phyloP scores from a whole-genome alignment of 2,329 filamentous ascomycete species.

The Neurospora crassa region DNA sequence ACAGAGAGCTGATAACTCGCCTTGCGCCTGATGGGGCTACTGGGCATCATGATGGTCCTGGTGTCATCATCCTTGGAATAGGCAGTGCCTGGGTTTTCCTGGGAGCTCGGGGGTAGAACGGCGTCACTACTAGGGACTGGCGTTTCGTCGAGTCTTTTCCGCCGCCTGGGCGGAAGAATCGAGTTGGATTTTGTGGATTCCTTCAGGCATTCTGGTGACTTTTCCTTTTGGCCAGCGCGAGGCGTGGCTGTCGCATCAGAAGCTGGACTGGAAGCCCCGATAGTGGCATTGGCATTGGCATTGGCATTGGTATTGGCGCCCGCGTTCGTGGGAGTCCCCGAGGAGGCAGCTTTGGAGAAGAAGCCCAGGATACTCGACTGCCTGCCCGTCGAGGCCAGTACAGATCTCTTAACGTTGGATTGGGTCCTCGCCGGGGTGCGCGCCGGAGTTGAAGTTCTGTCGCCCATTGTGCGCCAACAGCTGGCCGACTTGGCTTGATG shows the following conservation, averaged over 20 bases:
- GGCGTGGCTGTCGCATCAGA: constrained; percentile 18
- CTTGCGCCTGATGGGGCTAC: constrained; percentile 48
- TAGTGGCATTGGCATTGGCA: constrained; percentile 26
- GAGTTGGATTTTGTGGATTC: constrained; percentile 39
- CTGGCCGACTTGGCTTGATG: not conserved
- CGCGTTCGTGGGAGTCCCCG: not conserved
- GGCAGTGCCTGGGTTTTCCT: constrained; percentile 47
- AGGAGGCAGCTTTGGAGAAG: constrained; percentile 53
- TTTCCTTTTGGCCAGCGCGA: constrained; percentile 18
- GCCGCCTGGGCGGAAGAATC: constrained; percentile 23
- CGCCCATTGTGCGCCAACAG: constrained; percentile 17
- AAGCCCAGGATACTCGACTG: constrained; percentile 72
- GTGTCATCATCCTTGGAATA: constrained; percentile 46
- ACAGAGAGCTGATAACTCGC: constrained; percentile 34
- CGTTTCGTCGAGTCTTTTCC: constrained; percentile 44
- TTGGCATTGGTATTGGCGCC: constrained; percentile 12
- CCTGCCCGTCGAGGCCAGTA: constrained; percentile 39
- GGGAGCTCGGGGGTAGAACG: constrained; percentile 55
- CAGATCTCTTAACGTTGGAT: constrained; percentile 29
- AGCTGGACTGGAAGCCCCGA: constrained; percentile 20
- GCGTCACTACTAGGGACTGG: constrained; percentile 76
- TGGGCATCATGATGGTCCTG: constrained; percentile 25
- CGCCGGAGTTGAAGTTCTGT: constrained; percentile 19
- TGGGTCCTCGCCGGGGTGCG: constrained; percentile 28
- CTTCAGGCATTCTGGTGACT: constrained; percentile 31